Evolutionary conservation across 1,139 yeast species (phyloP).

Genomic region (Yamadazyma triangularis): DNA sequence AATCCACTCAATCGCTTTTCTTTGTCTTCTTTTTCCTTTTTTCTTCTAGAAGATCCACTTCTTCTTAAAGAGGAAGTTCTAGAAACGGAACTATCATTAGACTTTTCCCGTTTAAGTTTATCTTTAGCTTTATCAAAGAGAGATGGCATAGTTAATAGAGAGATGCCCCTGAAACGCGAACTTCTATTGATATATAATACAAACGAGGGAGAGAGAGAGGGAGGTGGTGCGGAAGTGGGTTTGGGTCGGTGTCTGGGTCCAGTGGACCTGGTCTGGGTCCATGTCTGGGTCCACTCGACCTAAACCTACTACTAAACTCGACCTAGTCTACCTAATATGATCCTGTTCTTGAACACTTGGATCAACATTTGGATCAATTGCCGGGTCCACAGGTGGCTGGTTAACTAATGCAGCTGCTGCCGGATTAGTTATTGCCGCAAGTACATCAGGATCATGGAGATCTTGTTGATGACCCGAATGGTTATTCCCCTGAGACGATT

Average conservation of each 20-base stretch:
- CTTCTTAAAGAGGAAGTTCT: conserved; percentile 2
- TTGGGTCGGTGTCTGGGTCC: too few relatives aligned
- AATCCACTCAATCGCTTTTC: conserved; percentile 13
- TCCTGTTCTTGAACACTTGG: conserved; percentile 42
- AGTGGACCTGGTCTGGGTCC: too few relatives aligned
- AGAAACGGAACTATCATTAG: conserved; percentile 5
- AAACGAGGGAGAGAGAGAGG: not conserved
- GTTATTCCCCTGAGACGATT: too few relatives aligned
- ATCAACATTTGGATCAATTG: conserved; percentile 39
- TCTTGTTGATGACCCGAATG: conserved; percentile 26
- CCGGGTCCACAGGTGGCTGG: conserved; percentile 34
- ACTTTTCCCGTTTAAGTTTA: conserved; percentile 6
- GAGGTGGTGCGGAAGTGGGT: too few relatives aligned
- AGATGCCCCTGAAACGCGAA: not conserved
- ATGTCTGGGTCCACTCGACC: too few relatives aligned
- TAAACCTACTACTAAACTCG: too few relatives aligned
- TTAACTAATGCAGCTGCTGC: conserved; percentile 24
- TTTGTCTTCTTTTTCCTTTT: conserved; percentile 6
- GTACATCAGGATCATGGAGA: conserved; percentile 42
- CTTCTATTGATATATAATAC: conserved; percentile 1
- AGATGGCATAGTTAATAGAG: conserved; percentile 5
- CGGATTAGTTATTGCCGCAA: conserved; percentile 41
- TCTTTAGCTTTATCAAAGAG: conserved; percentile 9
- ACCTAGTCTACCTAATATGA: conserved; percentile 27
- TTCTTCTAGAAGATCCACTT: conserved; percentile 3